Conservation (phyloP, 441 rosid species). For the Corymbia citriodora region DNA sequence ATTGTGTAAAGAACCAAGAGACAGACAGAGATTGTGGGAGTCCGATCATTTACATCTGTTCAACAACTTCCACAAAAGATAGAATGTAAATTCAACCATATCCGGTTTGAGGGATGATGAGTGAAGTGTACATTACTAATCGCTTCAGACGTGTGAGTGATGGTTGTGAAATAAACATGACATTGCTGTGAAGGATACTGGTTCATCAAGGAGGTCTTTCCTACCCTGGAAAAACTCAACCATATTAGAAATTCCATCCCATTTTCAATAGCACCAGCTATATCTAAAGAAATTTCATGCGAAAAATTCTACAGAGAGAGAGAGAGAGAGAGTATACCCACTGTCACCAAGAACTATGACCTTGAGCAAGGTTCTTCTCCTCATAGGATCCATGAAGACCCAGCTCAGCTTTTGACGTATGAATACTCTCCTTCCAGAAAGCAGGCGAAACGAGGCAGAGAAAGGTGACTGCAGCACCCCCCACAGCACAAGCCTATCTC, state of each 20-base stretch:
- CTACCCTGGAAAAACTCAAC: neutral
- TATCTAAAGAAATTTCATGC: neutral
- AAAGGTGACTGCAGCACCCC: neutral
- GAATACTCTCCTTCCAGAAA: neutral
- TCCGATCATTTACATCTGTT: neutral
- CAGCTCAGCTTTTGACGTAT: neutral
- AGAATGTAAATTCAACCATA: neutral
- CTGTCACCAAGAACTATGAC: constrained; percentile 7
- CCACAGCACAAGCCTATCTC: neutral
- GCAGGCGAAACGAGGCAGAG: neutral
- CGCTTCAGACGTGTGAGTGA: neutral
- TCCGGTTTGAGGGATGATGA: neutral
- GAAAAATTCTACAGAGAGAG: neutral
- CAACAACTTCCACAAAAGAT: neutral
- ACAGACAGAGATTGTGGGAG: neutral
- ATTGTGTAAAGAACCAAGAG: neutral
- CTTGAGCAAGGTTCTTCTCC: constrained; percentile 1
- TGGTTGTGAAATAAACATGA: neutral
- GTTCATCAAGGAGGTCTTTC: constrained; percentile 14
- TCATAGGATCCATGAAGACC: neutral
- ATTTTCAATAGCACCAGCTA: neutral
- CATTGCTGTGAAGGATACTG: constrained; percentile 1
- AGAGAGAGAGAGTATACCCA: neutral
- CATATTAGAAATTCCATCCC: neutral
- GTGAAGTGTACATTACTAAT: neutral